Percentiles rank a stretch among this genome's conserved stretches.
Conservation (phyloP, 23 red algal genomes). For the Cyanidiococcus yangmingshanensis region DNA sequence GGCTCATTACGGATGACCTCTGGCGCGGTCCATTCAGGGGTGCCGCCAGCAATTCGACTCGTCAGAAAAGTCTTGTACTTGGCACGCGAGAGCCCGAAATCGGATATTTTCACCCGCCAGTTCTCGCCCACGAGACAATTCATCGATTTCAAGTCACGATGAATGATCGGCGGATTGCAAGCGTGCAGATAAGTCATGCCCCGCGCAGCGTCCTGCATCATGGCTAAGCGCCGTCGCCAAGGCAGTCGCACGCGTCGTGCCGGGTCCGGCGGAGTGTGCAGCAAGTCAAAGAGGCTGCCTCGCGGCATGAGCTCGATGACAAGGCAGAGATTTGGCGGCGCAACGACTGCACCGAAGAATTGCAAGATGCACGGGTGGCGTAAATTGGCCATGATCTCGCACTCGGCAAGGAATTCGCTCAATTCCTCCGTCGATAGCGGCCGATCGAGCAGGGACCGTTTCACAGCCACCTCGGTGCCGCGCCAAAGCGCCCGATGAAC, state of each 20-base stretch:
- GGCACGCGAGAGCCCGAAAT: conserved; percentile 60
- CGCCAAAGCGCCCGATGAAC: conserved; percentile 28
- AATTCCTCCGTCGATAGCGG: conserved; percentile 6
- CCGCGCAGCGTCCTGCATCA: conserved; percentile 40
- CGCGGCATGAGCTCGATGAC: conserved; percentile 28
- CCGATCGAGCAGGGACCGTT: conserved; percentile 15
- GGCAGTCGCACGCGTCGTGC: neutral
- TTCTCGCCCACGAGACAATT: conserved; percentile 66
- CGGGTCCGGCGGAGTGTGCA: conserved; percentile 17
- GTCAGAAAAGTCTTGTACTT: conserved; percentile 40
- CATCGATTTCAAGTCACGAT: conserved; percentile 70
- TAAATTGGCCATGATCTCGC: conserved; percentile 27
- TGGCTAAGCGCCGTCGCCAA: conserved; percentile 21
- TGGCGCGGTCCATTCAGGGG: conserved; percentile 69
- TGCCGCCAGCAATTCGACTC: conserved; percentile 51
- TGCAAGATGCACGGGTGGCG: conserved; percentile 30
- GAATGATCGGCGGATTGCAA: conserved; percentile 55
- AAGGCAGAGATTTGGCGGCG: conserved; percentile 22
- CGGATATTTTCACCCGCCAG: conserved; percentile 56
- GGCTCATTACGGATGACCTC: conserved; percentile 58
- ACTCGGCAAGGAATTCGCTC: conserved; percentile 25
- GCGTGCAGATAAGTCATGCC: conserved; percentile 75
- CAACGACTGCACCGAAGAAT: conserved; percentile 15
- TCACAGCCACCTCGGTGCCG: conserved; percentile 25
- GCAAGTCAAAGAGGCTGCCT: conserved; percentile 26